phyloP scores from a whole-genome alignment of 768 basidiomycete species.

The Agrocybe pediades region DNA sequence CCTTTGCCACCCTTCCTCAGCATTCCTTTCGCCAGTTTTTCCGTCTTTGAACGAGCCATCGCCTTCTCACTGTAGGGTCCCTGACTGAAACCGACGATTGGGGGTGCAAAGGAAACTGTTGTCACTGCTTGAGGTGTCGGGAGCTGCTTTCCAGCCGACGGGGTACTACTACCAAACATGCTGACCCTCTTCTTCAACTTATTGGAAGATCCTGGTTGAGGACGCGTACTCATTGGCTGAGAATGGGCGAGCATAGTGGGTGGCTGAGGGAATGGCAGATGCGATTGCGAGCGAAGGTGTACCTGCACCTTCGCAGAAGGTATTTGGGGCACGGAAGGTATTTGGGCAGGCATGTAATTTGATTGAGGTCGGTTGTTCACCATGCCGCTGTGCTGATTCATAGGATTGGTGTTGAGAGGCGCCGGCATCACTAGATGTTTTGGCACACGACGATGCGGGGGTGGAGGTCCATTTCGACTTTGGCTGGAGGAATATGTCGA shows the following conservation, averaged over 20 bases:
- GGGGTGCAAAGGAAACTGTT: constrained; percentile 30
- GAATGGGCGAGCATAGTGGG: constrained; percentile 1
- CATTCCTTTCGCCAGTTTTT: constrained; percentile 33
- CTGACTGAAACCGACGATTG: constrained; percentile 24
- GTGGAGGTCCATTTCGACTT: constrained; percentile 20
- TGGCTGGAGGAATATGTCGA: constrained; percentile 27
- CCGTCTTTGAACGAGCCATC: constrained; percentile 16
- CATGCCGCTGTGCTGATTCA: constrained; percentile 3
- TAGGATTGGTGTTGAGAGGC: constrained; percentile 47
- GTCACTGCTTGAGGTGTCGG: constrained; percentile 24
- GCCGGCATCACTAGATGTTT: constrained; percentile 76
- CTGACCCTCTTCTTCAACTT: constrained; percentile 33
- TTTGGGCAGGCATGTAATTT: constrained; percentile 1
- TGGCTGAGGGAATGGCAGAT: constrained; percentile 7
- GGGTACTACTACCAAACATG: constrained; percentile 14
- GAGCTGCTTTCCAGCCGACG: constrained; percentile 14
- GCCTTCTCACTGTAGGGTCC: constrained; percentile 12
- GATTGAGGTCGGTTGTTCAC: constrained; percentile 1
- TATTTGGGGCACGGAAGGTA: constrained; percentile 11
- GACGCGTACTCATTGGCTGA: constrained; percentile 13
- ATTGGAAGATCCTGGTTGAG: constrained; percentile 19
- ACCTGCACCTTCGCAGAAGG: constrained; percentile 14
- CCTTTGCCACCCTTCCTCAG: constrained; percentile 44
- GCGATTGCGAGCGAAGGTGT: constrained; percentile 11
- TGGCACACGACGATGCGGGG: constrained; percentile 45